phyloP scores from a whole-genome alignment of 2,329 filamentous ascomycete genomes.

The Scedosporium boydii region DNA sequence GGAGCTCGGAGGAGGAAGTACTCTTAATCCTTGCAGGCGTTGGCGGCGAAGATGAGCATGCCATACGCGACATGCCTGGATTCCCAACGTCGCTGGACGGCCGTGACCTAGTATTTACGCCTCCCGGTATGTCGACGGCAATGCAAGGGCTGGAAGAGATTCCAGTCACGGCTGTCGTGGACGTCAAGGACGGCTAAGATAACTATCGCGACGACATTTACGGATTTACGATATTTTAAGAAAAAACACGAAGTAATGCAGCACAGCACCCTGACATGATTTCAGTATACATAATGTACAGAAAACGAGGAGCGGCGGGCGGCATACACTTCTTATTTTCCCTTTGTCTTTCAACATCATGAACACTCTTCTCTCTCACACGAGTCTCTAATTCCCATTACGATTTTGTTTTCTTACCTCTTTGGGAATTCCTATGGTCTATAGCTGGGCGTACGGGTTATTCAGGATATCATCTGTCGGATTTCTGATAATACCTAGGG shows the following conservation, averaged over 20 bases:
- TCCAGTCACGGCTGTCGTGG: not conserved
- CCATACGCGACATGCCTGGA: not conserved
- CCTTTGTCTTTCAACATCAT: not conserved
- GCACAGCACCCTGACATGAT: not conserved
- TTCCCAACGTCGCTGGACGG: constrained; percentile 3
- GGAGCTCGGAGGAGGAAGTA: not conserved
- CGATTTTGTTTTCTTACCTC: not conserved
- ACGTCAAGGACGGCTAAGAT: not conserved
- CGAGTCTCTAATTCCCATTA: not conserved
- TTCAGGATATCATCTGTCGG: not conserved
- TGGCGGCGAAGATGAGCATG: not conserved
- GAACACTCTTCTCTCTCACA: not conserved
- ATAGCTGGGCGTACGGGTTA: not conserved
- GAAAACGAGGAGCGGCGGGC: not conserved
- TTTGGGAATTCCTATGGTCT: not conserved
- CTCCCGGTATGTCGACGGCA: not conserved
- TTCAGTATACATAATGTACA: not conserved
- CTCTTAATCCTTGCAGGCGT: not conserved
- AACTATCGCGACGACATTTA: not conserved
- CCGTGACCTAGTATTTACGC: not conserved
- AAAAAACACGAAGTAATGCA: not conserved
- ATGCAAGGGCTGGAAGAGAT: not conserved
- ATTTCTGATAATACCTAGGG: not conserved
- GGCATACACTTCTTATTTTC: not conserved
- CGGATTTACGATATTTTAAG: not conserved